Base-by-base conservation (phyloP, 106 monocot species). In the Dendrobium catenatum region DNA sequence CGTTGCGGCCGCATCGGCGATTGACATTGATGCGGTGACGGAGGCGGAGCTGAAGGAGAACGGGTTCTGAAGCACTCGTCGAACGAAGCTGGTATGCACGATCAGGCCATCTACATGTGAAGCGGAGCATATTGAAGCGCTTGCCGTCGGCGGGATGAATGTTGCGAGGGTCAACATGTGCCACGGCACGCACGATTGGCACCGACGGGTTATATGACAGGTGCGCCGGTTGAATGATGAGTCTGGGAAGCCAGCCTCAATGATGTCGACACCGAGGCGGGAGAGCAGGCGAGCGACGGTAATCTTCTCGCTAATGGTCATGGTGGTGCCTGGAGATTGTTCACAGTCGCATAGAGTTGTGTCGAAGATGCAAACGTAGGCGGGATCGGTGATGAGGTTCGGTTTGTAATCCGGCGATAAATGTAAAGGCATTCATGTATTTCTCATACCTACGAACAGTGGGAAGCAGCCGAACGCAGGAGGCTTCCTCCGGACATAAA, bases 11-110 rank as follows among this genome's bases (percentile, higher is more conserved):
- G 10, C 83, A 3, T 66, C 86, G 40, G 61, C 77, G 3, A 92
- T 96, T 81, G 94, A 96, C 76, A 92, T 90, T 42, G 96, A 94
- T 73, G 80, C 90, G 8, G 96, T 90, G 47, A 87, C 93, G 61
- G 96, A 96, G 80, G 90, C 93, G 78, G 96, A 96, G 87, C 81
- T 99, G 86, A 95, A 93, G 89, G 98, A 99, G 87, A 99, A 99
- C 81, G 94, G 93, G 29, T 94, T 91, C 86, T 77, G 94, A 54
- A 91, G 89, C 89, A 94, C 94, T 68, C 44, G 94, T 67, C 55
- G 94, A 72, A 94, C 94, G 59, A 99, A 99, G 87, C 95, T 99
- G 48, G 84, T 99, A 27, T 99, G 98, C 89, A 99, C 98, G 4
- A 89, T 99, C 77, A 95, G 98, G 0, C 95, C 98, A 1, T 91